A percentile compares a stretch with the other conserved stretches of the same genome.
Evolutionary conservation across 371 early-diverging fungal species (phyloP).

Genomic region (Smittium mucronatum): DNA sequence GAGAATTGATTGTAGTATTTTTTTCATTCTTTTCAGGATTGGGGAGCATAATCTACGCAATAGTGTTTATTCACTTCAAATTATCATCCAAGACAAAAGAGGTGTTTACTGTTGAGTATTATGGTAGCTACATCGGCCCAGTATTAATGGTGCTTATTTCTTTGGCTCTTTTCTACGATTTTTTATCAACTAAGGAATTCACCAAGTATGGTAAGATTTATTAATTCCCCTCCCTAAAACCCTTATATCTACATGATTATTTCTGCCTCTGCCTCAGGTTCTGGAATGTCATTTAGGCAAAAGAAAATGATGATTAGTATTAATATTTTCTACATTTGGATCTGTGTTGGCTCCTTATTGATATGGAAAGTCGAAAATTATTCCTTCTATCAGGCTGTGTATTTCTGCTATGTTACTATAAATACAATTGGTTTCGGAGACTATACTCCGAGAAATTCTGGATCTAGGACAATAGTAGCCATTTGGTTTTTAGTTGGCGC

Average conservation of each 20-base stretch:
- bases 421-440: constrained; percentile 34
- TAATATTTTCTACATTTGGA: neutral
- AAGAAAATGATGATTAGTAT: neutral
- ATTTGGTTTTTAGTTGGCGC: constrained; percentile 30
- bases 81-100: too few species aligned
- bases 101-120: neutral
- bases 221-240: too few species aligned
- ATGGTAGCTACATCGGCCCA: neutral
- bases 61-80: too few species aligned
- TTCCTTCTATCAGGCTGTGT: neutral
- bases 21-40: too few species aligned
- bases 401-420: constrained; percentile 17
- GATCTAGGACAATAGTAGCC: constrained; percentile 21
- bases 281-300: neutral
- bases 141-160: neutral
- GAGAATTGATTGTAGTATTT: too few species aligned
- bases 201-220: too few species aligned
- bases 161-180: neutral
- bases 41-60: too few species aligned
- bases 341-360: neutral
- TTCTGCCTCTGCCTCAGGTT: neutral
- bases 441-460: constrained; percentile 19
- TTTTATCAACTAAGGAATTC: too few species aligned
- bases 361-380: neutral
- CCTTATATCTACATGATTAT: neutral